These are phyloP conservation scores for Yarrowia galli DNA, from an alignment of 1,139 yeast species.

Conservation along the genomic window DNA sequence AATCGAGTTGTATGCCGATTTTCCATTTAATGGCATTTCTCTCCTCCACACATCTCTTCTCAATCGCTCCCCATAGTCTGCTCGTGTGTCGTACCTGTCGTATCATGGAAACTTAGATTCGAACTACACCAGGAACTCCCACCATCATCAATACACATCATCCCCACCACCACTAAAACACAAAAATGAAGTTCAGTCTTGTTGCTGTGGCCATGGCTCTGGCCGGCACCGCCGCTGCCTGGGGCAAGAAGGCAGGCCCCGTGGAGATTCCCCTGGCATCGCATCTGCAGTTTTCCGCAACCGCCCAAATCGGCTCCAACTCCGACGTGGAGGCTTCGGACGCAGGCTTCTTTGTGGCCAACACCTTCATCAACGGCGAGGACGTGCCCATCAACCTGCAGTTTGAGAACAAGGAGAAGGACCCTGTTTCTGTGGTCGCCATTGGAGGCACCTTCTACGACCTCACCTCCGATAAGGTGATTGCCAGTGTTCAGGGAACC, in stretches of 20 bases:
- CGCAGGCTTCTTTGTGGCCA: slow-evolving; percentile 40
- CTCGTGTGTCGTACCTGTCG: neutral
- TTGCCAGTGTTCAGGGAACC: slow-evolving; percentile 69
- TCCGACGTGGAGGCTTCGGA: slow-evolving; percentile 35
- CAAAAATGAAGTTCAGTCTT: slow-evolving; percentile 14
- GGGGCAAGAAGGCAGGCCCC: slow-evolving; percentile 23
- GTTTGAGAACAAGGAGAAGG: slow-evolving; percentile 65
- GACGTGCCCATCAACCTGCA: slow-evolving; percentile 62
- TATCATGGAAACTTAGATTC: slow-evolving; percentile 17
- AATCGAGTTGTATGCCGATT: neutral
- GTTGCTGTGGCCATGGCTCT: slow-evolving; percentile 31
- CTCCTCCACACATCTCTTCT: neutral
- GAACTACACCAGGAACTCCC: neutral
- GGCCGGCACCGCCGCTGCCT: slow-evolving; percentile 17
- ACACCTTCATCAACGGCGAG: slow-evolving; percentile 57
- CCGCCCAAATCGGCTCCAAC: slow-evolving; percentile 18
- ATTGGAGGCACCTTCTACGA: slow-evolving; percentile 75
- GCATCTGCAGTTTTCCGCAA: slow-evolving; percentile 13
- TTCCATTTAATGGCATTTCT: too few relatives aligned
- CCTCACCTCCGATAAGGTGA: slow-evolving; percentile 57
- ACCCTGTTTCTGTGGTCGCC: slow-evolving; percentile 66
- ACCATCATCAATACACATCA: neutral
- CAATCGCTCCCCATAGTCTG: neutral
- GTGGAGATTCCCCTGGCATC: slow-evolving; percentile 21
- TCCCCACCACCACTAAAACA: neutral